These are phyloP conservation scores for Gastrodia elata DNA, from an alignment of 106 monocot species.

Conservation along the genomic window DNA sequence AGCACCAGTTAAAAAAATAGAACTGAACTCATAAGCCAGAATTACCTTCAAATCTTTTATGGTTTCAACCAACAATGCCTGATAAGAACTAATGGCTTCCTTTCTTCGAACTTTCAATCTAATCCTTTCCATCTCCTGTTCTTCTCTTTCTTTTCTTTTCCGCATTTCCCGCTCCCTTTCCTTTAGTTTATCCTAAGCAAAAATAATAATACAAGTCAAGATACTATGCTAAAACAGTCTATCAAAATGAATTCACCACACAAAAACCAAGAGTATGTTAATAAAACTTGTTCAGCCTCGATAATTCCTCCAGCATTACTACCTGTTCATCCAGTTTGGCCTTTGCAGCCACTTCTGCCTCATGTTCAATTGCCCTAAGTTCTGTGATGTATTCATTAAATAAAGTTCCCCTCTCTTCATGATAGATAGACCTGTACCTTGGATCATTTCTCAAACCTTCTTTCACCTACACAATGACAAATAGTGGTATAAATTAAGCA, in stretches of 20 bases:
- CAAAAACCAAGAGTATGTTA: background rate
- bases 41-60: constrained; percentile 89
- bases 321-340: constrained; percentile 78
- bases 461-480: constrained; percentile 51
- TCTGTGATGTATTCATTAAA: constrained; percentile 81
- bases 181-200: constrained; percentile 74
- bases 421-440: constrained; percentile 73
- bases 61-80: constrained; percentile 81
- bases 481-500: background rate
- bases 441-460: constrained; percentile 73
- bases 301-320: background rate
- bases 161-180: constrained; percentile 84
- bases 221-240: background rate
- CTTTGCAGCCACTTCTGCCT: constrained; percentile 58
- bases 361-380: constrained; percentile 61
- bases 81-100: constrained; percentile 72
- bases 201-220: background rate
- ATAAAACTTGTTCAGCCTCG: background rate
- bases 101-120: constrained; percentile 79
- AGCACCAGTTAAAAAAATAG: background rate
- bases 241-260: background rate
- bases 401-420: constrained; percentile 70
- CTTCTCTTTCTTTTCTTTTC: constrained; percentile 96
- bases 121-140: constrained; percentile 93
- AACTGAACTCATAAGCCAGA: background rate